A percentile compares a stretch with the other conserved stretches of the same genome.
phyloP scores from a whole-genome alignment of 805 yeast species.

The Tetrapisispora fleetii region DNA sequence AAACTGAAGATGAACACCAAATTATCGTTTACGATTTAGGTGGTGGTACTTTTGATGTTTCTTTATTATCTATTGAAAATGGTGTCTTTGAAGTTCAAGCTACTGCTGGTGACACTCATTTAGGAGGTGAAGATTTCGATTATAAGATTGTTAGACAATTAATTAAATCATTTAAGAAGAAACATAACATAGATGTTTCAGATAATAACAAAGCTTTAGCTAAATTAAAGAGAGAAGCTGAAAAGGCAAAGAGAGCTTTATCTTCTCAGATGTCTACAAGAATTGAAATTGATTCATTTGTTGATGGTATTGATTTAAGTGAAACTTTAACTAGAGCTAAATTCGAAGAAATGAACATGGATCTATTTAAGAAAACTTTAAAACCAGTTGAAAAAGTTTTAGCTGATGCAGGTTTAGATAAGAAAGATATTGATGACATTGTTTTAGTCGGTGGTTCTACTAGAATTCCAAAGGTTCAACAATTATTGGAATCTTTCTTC shows the following conservation, averaged over 20 bases:
- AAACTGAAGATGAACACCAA: slow-evolving; percentile 73
- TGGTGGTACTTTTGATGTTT: slow-evolving; percentile 96
- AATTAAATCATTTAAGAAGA: slow-evolving; percentile 82
- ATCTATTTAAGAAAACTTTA: slow-evolving; percentile 85
- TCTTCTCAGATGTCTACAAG: slow-evolving; percentile 94
- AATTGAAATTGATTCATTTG: slow-evolving; percentile 90
- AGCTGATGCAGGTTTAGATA: slow-evolving; percentile 83
- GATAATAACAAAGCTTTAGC: slow-evolving; percentile 79
- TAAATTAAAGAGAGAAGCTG: slow-evolving; percentile 93
- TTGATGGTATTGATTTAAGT: slow-evolving; percentile 90
- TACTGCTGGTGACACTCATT: slow-evolving; percentile 92
- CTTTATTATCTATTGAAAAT: slow-evolving; percentile 75
- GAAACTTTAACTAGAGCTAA: slow-evolving; percentile 95
- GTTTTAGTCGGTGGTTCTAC: slow-evolving; percentile 99
- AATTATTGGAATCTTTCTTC: slow-evolving; percentile 80
- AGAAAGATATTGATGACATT: slow-evolving; percentile 84
- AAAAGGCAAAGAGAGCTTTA: slow-evolving; percentile 94
- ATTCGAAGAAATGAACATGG: slow-evolving; percentile 92
- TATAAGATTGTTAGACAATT: slow-evolving; percentile 81
- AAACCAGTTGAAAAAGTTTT: slow-evolving; percentile 94
- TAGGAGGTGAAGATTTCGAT: slow-evolving; percentile 97
- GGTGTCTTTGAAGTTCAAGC: slow-evolving; percentile 91
- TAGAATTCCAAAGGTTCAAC: slow-evolving; percentile 97
- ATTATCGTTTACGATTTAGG: slow-evolving; percentile 90
- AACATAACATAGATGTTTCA: slow-evolving; percentile 75